Evolutionary conservation across 2,329 filamentous ascomycete species (phyloP).

Genomic region (Ceratocystis smalleyi): DNA sequence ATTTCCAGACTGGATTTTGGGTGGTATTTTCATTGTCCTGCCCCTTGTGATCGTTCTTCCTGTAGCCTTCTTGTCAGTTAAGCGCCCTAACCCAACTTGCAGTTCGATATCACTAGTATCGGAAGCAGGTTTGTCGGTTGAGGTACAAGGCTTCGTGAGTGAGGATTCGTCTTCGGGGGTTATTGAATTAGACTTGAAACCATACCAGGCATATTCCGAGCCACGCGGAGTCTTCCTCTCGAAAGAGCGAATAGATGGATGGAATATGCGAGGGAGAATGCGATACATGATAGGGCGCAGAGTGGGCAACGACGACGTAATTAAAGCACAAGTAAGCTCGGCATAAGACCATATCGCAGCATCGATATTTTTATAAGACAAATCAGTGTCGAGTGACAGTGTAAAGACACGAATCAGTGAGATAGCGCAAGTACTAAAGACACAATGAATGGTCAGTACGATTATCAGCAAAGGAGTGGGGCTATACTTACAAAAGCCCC

Average conservation of each 20-base stretch:
- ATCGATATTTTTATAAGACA: constrained; percentile 21
- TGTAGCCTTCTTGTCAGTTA: too few relatives aligned
- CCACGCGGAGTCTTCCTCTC: neutral
- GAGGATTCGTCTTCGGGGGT: neutral
- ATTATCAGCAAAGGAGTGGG: neutral
- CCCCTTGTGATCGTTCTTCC: neutral
- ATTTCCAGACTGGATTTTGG: neutral
- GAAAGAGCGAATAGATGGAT: constrained; percentile 8
- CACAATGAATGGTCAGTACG: neutral
- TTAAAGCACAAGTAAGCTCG: constrained; percentile 20
- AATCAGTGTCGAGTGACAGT: constrained; percentile 18
- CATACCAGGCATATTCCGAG: constrained; percentile 9
- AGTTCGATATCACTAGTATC: constrained; percentile 9
- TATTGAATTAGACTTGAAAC: neutral
- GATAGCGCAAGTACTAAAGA: constrained; percentile 20
- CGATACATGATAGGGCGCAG: constrained; percentile 21
- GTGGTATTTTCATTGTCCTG: neutral
- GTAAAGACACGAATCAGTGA: constrained; percentile 20
- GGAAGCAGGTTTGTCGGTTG: constrained; percentile 8
- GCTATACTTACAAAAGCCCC: constrained; percentile 19
- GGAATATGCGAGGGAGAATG: constrained; percentile 20
- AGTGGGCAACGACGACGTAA: constrained; percentile 20
- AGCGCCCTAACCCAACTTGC: neutral
- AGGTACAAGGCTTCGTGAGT: constrained; percentile 3
- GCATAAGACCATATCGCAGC: constrained; percentile 21